Evolutionary conservation across 495 filamentous ascomycete genomes (phyloP).

Genomic region (Astrothelium macrocarpum): DNA sequence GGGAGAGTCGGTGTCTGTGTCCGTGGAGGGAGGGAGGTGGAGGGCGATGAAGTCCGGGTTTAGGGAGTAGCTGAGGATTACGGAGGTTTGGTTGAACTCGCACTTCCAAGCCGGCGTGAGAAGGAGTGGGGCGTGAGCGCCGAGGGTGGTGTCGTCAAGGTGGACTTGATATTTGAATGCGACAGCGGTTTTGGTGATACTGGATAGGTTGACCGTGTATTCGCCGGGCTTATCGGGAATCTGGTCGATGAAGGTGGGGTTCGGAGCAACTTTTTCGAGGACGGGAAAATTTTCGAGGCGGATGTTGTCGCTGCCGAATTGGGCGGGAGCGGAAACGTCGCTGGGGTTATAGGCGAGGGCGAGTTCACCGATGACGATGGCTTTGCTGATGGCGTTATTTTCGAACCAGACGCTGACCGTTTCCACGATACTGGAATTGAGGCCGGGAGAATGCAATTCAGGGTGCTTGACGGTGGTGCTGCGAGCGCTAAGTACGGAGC

Average conservation of each 20-base stretch:
- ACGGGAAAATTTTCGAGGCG: conserved; percentile 81
- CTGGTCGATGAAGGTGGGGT: conserved; percentile 76
- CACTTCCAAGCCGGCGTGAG: conserved; percentile 76
- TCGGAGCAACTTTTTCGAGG: conserved; percentile 92
- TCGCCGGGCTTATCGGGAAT: conserved; percentile 64
- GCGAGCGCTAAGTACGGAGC: conserved; percentile 57
- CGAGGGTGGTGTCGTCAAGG: conserved; percentile 50
- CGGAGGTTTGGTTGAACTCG: conserved; percentile 69
- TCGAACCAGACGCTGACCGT: conserved; percentile 80
- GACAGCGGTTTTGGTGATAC: conserved; percentile 61
- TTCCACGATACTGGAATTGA: conserved; percentile 88
- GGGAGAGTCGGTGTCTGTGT: neutral
- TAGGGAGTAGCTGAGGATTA: conserved; percentile 76
- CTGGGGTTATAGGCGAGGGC: conserved; percentile 71
- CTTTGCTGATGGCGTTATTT: conserved; percentile 57
- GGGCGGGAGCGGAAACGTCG: conserved; percentile 37
- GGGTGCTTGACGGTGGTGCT: conserved; percentile 59
- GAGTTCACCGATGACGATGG: conserved; percentile 78
- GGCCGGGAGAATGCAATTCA: conserved; percentile 67
- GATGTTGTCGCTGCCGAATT: conserved; percentile 53
- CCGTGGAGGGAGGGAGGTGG: conserved; percentile 1
- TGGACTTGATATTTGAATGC: conserved; percentile 97
- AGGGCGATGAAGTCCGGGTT: conserved; percentile 55
- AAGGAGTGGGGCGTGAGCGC: conserved; percentile 65
- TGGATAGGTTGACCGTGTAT: conserved; percentile 63